A percentile compares a stretch with the other conserved stretches of the same genome.
Conservation (phyloP, 2,329 filamentous ascomycete species). For the Rutstroemia sp. region DNA sequence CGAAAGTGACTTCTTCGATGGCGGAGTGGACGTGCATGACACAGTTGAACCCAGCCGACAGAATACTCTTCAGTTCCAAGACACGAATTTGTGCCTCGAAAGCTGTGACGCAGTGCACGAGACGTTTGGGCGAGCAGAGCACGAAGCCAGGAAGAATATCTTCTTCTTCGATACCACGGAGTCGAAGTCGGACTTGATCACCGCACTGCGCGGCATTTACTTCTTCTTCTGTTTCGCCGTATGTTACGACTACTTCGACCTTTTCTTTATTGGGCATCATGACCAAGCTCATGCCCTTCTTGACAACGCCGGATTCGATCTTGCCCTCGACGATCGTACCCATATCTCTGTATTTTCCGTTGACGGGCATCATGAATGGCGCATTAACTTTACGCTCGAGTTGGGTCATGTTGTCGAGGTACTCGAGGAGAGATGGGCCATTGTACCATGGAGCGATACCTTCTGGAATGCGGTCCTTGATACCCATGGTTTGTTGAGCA, state of each 20-base stretch:
- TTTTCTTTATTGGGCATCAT: conserved; percentile 95
- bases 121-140: conserved; percentile 86
- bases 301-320: conserved; percentile 88
- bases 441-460: conserved; percentile 75
- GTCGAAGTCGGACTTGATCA: conserved; percentile 86
- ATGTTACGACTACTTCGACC: conserved; percentile 75
- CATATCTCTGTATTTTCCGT: conserved; percentile 94
- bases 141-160: conserved; percentile 95
- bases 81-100: conserved; percentile 98
- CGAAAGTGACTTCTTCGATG: conserved; percentile 94
- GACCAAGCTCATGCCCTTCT: conserved; percentile 77
- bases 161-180: conserved; percentile 95
- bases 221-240: conserved; percentile 95
- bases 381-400: conserved; percentile 94
- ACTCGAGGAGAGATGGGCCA: conserved; percentile 87
- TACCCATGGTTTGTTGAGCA: conserved; percentile 75
- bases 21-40: conserved; percentile 96
- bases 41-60: conserved; percentile 94
- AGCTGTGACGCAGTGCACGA: conserved; percentile 79
- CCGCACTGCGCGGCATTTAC: conserved; percentile 74
- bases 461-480: conserved; percentile 80
- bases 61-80: conserved; percentile 87
- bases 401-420: conserved; percentile 87
- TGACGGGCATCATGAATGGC: conserved; percentile 98
- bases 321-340: conserved; percentile 97